Base-by-base conservation (phyloP, 495 filamentous ascomycete species). In the Thermothielavioides terrestris region DNA sequence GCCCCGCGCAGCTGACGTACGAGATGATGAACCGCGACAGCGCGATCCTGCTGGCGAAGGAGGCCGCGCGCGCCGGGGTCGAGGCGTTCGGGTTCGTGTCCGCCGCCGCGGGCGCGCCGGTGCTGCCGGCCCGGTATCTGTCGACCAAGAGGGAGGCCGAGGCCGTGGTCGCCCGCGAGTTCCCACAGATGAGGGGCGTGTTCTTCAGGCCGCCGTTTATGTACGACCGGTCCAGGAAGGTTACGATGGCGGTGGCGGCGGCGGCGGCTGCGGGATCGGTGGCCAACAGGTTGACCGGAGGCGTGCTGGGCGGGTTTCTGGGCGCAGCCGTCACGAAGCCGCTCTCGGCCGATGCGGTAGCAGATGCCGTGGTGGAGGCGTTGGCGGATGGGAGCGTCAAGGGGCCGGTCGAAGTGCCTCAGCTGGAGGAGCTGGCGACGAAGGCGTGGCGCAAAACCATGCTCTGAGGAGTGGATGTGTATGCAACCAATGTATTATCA, bases 11-110 rank as follows among this genome's bases (percentile, higher is more conserved):
- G 68, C 67, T 95, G 59, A 96, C 90, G 30, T 98, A 98, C 72
- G 92, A 98, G 76, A 78, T 89, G 54, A 96, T 98, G 88, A 98
- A 98, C 71, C 79, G 92, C 51, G 94, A 98, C 55, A 72, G 68
- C 61, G 83, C 84, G 11, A 85, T 97, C 53, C 77, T 82, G 41
- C 73, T 98, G n/a, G 92, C 91, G 10, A 81, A 85, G 60, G 87
- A 94, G 68, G 79, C 89, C 9, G 74, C 72, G 20, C 63, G 61
- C 30, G 77, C 79, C 39, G 75, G 80, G 26, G 82, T 86, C 26
- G 67, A 75, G 12, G 76, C 80, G 0, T 94, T 95, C 59, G 80
- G 84, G 37, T 98, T 84, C 72, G 82, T 98, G 42, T 94, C 88
- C 27, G 92, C 92, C 11, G 86, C 88, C 0, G 87, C 75, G 11